phyloP scores from a whole-genome alignment of 2,329 filamentous ascomycete species.

The Cercospora sp. region DNA sequence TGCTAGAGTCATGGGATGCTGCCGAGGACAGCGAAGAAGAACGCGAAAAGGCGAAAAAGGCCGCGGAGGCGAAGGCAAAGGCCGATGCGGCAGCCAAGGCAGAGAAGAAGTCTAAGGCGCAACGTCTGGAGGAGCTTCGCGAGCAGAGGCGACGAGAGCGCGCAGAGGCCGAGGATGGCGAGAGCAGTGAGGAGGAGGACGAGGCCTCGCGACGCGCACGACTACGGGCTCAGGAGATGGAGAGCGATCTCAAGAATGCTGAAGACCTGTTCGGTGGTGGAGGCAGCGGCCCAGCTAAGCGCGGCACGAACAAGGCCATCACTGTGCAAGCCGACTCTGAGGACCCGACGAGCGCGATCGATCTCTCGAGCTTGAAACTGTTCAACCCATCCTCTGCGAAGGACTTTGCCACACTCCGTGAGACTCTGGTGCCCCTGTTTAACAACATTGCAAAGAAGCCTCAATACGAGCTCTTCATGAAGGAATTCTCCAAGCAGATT shows the following conservation, averaged over 20 bases:
- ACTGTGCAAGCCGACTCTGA: constrained; percentile 64
- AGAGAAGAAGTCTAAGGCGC: constrained; percentile 83
- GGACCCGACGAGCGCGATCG: constrained; percentile 76
- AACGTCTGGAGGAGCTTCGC: constrained; percentile 80
- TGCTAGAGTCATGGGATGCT: constrained; percentile 95
- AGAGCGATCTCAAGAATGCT: constrained; percentile 84
- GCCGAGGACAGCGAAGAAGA: constrained; percentile 96
- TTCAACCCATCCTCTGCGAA: constrained; percentile 88
- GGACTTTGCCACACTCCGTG: constrained; percentile 79
- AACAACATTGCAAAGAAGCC: constrained; percentile 76
- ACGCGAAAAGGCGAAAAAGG: constrained; percentile 90
- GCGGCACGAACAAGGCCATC: constrained; percentile 63
- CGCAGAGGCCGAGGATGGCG: constrained; percentile 58
- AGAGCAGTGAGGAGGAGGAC: constrained; percentile 65
- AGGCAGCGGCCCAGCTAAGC: constrained; percentile 69
- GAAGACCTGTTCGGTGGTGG: constrained; percentile 84
- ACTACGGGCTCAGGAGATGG: constrained; percentile 76
- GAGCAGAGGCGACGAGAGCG: constrained; percentile 57
- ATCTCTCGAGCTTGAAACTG: constrained; percentile 75
- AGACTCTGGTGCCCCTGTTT: constrained; percentile 76
- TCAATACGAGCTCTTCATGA: constrained; percentile 84
- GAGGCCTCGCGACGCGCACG: constrained; percentile 72
- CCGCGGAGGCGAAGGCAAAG: constrained; percentile 80
- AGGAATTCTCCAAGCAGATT: constrained; percentile 86
- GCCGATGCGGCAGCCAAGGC: constrained; percentile 84